phyloP scores from a whole-genome alignment of 805 yeast species.

The Pichia eremophila region DNA sequence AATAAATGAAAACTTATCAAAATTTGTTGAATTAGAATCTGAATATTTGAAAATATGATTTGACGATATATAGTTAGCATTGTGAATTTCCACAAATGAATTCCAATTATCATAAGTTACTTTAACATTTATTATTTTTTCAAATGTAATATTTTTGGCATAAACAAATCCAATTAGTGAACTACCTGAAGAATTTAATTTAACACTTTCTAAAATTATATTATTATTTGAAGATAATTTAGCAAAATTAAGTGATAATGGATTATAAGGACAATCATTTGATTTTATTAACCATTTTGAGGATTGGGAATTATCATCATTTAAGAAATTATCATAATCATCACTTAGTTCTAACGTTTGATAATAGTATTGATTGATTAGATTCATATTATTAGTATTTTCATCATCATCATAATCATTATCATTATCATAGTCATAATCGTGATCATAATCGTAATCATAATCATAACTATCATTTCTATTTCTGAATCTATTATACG shows the following conservation, averaged over 20 bases:
- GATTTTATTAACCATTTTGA: constrained; percentile 23
- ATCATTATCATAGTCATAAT: neutral
- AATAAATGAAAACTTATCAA: constrained; percentile 40
- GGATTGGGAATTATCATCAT: constrained; percentile 10
- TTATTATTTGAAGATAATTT: constrained; percentile 22
- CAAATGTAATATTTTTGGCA: constrained; percentile 30
- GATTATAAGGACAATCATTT: constrained; percentile 24
- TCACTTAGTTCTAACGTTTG: constrained; percentile 14
- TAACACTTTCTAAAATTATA: constrained; percentile 28
- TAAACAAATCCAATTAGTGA: constrained; percentile 33
- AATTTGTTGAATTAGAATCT: constrained; percentile 17
- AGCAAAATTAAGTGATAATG: constrained; percentile 22
- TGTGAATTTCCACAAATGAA: constrained; percentile 23
- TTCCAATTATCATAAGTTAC: constrained; percentile 43
- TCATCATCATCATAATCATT: neutral
- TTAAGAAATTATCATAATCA: constrained; percentile 12
- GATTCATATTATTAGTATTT: neutral
- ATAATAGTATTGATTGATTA: neutral
- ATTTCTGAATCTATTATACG: neutral
- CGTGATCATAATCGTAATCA: neutral
- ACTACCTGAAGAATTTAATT: constrained; percentile 32
- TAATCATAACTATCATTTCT: constrained; percentile 1
- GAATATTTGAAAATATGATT: constrained; percentile 33
- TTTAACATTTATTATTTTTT: constrained; percentile 34
- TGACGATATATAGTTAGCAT: constrained; percentile 28